phyloP scores from a whole-genome alignment of 2,329 filamentous ascomycete species.

The Thielaviopsis musarum region DNA sequence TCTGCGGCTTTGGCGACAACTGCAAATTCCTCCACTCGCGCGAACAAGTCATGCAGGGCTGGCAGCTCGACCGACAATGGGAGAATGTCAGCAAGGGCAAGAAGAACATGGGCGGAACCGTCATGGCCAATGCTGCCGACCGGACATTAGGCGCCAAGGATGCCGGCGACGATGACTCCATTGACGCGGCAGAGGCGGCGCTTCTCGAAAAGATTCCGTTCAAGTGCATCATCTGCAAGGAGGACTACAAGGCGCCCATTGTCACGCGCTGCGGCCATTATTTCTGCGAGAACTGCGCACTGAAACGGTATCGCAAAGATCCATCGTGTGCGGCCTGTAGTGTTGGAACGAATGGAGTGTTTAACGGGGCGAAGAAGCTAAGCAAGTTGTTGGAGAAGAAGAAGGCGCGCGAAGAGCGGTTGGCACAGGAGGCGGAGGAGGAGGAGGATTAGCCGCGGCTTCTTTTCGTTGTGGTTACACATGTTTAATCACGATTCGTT shows the following conservation, averaged over 20 bases:
- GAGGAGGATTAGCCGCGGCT: slow-evolving; percentile 27
- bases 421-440: slow-evolving; percentile 35
- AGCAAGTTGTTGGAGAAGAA: slow-evolving; percentile 67
- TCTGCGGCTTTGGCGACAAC: slow-evolving; percentile 47
- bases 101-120: slow-evolving; percentile 42
- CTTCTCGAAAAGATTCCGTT: slow-evolving; percentile 76
- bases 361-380: slow-evolving; percentile 72
- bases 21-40: slow-evolving; percentile 70
- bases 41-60: slow-evolving; percentile 75
- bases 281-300: slow-evolving; percentile 81
- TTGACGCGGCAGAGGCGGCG: slow-evolving; percentile 41
- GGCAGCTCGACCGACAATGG: slow-evolving; percentile 93
- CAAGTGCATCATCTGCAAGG: slow-evolving; percentile 72
- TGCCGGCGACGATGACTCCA: slow-evolving; percentile 22
- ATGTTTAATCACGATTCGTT: slow-evolving; percentile 19
- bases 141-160: slow-evolving; percentile 16
- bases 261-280: slow-evolving; percentile 89
- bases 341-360: slow-evolving; percentile 71
- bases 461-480: slow-evolving; percentile 14
- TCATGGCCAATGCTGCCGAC: slow-evolving; percentile 42
- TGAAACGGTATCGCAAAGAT: slow-evolving; percentile 73
- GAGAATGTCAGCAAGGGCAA: slow-evolving; percentile 64
- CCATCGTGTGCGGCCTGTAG: slow-evolving; percentile 78
- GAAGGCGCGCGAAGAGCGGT: slow-evolving; percentile 40
- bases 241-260: slow-evolving; percentile 61